Conservation (phyloP, 1,284 basidiomycete genomes). For the Wolfiporia cocos region DNA sequence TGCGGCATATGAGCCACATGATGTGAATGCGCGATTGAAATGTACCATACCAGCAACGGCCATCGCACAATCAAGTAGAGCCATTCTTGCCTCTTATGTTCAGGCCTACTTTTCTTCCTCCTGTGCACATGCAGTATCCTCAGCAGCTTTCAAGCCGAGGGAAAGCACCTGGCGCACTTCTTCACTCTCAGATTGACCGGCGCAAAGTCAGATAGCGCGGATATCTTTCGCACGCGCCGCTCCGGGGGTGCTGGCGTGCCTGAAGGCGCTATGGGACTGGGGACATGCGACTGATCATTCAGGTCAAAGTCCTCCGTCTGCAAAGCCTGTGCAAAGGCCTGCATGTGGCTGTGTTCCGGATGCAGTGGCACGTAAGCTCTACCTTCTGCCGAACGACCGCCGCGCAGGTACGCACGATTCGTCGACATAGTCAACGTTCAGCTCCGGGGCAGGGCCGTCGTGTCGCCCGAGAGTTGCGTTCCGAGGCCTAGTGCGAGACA, state of each 20-base stretch:
- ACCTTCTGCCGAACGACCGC: too few species aligned
- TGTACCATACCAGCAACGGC: constrained; percentile 71
- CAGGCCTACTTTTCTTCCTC: constrained; percentile 33
- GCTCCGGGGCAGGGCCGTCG: constrained; percentile 12
- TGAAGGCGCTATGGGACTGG: constrained; percentile 33
- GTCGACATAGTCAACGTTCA: constrained; percentile 57
- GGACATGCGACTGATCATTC: constrained; percentile 15
- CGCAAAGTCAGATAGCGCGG: constrained; percentile 89
- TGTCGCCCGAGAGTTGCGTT: neutral
- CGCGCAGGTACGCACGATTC: constrained; percentile 48
- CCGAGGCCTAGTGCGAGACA: constrained; percentile 1
- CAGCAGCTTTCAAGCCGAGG: too few species aligned
- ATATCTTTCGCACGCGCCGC: constrained; percentile 64
- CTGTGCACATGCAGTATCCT: too few species aligned
- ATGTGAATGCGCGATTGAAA: neutral
- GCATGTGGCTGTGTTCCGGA: constrained; percentile 54
- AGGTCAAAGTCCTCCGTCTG: constrained; percentile 49
- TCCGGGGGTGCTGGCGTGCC: constrained; percentile 16
- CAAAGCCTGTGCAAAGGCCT: constrained; percentile 65
- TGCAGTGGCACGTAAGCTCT: too few species aligned
- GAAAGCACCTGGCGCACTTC: constrained; percentile 51
- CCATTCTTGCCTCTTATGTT: constrained; percentile 62
- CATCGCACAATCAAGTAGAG: constrained; percentile 81
- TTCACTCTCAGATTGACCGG: constrained; percentile 82
- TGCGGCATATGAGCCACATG: constrained; percentile 23